Conservation (phyloP, 257 asterid genomes). For the Leonotis leonurus region DNA sequence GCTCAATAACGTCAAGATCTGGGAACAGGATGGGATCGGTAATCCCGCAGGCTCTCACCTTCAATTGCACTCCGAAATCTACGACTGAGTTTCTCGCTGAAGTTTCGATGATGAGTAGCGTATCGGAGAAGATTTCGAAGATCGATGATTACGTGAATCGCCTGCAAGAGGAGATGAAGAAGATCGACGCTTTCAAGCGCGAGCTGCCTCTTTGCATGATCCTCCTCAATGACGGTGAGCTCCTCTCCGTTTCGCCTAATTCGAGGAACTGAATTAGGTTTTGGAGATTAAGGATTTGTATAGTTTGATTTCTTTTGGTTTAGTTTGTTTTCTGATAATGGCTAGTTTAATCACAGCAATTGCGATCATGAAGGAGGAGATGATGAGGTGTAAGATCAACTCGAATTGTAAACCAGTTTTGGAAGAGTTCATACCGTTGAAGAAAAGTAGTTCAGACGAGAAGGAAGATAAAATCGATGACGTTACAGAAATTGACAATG, state of each 20-base stretch:
- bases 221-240: constrained; percentile 62
- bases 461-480: constrained; percentile 18
- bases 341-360: constrained; percentile 27
- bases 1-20: constrained; percentile 27
- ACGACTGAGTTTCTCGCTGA: constrained; percentile 36
- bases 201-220: constrained; percentile 73
- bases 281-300: neutral
- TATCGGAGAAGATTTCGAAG: constrained; percentile 38
- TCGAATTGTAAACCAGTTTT: constrained; percentile 24
- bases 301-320: neutral
- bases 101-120: constrained; percentile 31
- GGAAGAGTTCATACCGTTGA: constrained; percentile 48
- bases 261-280: neutral
- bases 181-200: constrained; percentile 75
- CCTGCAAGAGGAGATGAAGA: constrained; percentile 78
- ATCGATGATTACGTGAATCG: constrained; percentile 42
- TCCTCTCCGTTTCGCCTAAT: neutral
- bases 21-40: constrained; percentile 44
- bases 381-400: constrained; percentile 26
- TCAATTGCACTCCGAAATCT: constrained; percentile 32
- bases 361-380: constrained; percentile 24
- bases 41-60: too few species aligned
- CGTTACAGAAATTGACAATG: constrained; percentile 4
- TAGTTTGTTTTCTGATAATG: neutral
- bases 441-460: constrained; percentile 17